These are phyloP conservation scores for Ciborinia camelliae DNA, from an alignment of 2,329 filamentous ascomycete species.

Conservation along the genomic window DNA sequence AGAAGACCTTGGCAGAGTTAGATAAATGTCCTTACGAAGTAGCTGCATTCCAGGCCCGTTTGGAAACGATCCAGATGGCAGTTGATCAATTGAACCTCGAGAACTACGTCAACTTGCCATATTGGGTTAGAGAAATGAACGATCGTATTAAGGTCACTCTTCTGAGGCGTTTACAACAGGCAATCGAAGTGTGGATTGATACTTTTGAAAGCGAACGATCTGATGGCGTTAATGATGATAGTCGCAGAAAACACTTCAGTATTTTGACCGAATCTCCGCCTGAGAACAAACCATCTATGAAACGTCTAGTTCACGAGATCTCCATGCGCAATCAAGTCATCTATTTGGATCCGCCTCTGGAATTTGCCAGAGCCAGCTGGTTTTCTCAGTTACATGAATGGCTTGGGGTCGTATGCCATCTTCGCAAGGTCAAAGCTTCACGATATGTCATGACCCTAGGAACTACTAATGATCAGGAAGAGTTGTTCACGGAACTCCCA, in stretches of 20 bases:
- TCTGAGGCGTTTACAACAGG: constrained; percentile 75
- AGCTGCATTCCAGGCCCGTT: constrained; percentile 71
- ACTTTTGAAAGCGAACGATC: constrained; percentile 65
- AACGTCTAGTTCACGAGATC: constrained; percentile 79
- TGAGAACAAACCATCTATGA: constrained; percentile 61
- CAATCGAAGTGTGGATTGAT: constrained; percentile 82
- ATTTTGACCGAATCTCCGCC: constrained; percentile 44
- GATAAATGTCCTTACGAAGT: constrained; percentile 80
- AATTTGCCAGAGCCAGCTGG: constrained; percentile 91
- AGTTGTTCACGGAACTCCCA: constrained; percentile 80
- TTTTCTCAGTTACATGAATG: constrained; percentile 88
- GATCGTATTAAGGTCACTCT: constrained; percentile 77
- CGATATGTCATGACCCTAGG: constrained; percentile 88
- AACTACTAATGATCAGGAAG: constrained; percentile 60
- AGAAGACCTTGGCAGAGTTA: constrained; percentile 79
- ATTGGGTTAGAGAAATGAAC: constrained; percentile 89
- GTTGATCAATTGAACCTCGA: constrained; percentile 97
- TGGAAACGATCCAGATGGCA: constrained; percentile 84
- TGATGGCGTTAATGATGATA: constrained; percentile 47
- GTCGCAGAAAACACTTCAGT: constrained; percentile 49
- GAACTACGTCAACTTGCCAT: constrained; percentile 87
- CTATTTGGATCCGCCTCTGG: constrained; percentile 88
- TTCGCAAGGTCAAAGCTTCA: constrained; percentile 91
- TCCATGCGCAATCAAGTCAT: constrained; percentile 98
- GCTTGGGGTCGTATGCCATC: constrained; percentile 87